Percentiles rank a stretch among this genome's conserved stretches.
Conservation (phyloP, 225 moss, liverwort and hornwort genomes). For the Bryoerythrophyllum caledonicum region DNA sequence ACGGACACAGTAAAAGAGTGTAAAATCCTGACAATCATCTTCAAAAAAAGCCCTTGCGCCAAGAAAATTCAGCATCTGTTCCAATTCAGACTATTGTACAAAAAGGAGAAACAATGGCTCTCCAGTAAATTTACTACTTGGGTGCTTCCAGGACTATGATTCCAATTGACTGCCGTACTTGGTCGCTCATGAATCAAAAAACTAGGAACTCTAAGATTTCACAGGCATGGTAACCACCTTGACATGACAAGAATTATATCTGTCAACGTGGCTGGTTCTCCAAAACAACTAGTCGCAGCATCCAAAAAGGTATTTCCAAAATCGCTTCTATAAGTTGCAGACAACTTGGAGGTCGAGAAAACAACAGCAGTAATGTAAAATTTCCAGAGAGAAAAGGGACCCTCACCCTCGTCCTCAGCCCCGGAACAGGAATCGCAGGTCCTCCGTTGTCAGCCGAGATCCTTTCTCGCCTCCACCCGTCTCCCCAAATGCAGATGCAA, state of each 20-base stretch:
- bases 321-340: not conserved
- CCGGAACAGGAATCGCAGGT: conserved; percentile 81
- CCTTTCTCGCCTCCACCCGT: conserved; percentile 72
- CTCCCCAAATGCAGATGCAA: conserved; percentile 94
- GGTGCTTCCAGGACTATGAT: conserved; percentile 15
- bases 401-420: conserved; percentile 21
- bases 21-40: not conserved
- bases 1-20: not conserved
- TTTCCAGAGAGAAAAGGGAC: not conserved
- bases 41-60: not conserved
- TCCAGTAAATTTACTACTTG: conserved; percentile 27
- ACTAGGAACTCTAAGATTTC: conserved; percentile 19
- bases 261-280: conserved; percentile 20
- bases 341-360: conserved; percentile 7
- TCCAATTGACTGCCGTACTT: conserved; percentile 19
- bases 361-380: conserved; percentile 25
- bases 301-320: conserved; percentile 1
- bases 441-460: conserved; percentile 72
- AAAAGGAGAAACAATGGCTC: conserved; percentile 38
- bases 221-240: conserved; percentile 19
- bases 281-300: not conserved
- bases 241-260: conserved; percentile 17
- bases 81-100: conserved; percentile 37
- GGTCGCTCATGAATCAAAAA: conserved; percentile 28
- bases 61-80: conserved; percentile 24